Percentiles rank a stretch among this genome's conserved stretches.
These are phyloP conservation scores for Xylaria sp. DNA, from an alignment of 495 filamentous ascomycete genomes.

Conservation along the genomic window DNA sequence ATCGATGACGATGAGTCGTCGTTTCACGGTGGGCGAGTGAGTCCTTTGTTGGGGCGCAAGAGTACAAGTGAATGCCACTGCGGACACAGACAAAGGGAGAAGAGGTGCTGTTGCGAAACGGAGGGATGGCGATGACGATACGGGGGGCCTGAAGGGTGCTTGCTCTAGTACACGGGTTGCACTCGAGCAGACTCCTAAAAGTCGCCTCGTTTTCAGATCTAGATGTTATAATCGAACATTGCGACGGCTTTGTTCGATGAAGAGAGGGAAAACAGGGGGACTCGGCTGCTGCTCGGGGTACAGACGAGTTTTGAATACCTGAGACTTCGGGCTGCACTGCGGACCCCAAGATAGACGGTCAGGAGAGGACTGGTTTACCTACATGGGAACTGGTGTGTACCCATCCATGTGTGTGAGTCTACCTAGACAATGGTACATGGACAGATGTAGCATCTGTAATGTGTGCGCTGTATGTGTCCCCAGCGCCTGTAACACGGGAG, in stretches of 20 bases:
- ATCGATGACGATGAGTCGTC: constrained; percentile 22
- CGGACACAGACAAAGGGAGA: constrained; percentile 39
- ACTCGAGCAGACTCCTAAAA: constrained; percentile 55
- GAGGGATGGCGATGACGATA: constrained; percentile 22
- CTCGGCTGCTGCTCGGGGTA: constrained; percentile 47
- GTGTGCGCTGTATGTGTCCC: constrained; percentile 26
- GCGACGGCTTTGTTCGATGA: constrained; percentile 54
- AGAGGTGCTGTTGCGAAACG: neutral
- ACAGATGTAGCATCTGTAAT: constrained; percentile 18
- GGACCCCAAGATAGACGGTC: constrained; percentile 30
- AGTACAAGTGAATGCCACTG: constrained; percentile 58
- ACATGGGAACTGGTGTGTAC: constrained; percentile 22
- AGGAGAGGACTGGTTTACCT: constrained; percentile 24
- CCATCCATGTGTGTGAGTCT: constrained; percentile 16
- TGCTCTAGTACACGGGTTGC: constrained; percentile 32
- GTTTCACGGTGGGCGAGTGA: constrained; percentile 28
- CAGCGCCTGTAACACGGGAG: constrained; percentile 17
- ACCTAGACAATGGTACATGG: neutral
- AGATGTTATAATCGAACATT: constrained; percentile 57
- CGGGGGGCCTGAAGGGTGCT: constrained; percentile 14
- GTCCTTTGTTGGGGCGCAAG: constrained; percentile 47
- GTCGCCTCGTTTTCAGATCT: constrained; percentile 49
- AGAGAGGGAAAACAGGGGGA: constrained; percentile 42
- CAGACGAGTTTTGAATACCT: constrained; percentile 54
- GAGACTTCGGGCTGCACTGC: constrained; percentile 27